Evolutionary conservation across 495 filamentous ascomycete genomes (phyloP), one percentile per base, ranked within the genome.

Genomic region (Acidiella bohemica): DNA sequence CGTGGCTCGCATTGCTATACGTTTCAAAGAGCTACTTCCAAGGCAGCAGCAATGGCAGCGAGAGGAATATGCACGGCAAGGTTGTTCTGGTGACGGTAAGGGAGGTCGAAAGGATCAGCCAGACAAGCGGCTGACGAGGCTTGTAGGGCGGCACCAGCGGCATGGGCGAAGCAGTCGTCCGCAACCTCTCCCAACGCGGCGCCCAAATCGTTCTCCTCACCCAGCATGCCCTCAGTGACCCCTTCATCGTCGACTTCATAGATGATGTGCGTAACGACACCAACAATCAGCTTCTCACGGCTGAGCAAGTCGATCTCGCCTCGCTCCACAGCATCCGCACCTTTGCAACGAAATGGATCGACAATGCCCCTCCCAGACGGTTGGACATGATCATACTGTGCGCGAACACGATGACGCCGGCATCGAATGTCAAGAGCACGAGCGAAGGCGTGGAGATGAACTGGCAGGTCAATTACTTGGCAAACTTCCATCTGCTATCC

Each of bases 331-430:
- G 80, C 44, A 76, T 99, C 41, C 82, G 90, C 18, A 67, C 76
- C 42, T 99, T 99, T 55, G 90, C 90, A n/a, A 99, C 90, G 2
- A 86, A 86, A 63, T 99, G 92, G 85, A 81, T 96, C 50, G 87
- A 99, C 60, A 99, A 96, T 57, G 72, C 77, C 20, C 87, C 92
- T 0, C 81, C 86, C 16, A 74, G 90, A 26, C 73, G 90, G n/a
- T 66, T 99, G 4, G 90, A 99, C 59, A 84, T 88, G 76, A 63
- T 99, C 17, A 75, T 99, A 31, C 69, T 95, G 13, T 92, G 84
- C 59, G 90, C 75, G 3, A 76, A 77, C 25, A 78, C 78, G 0
- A 59, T 81, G 28, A 88, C 81, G 0, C 73, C 85, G 1, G 71
- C 66, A 2, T 60, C 65, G 14, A 58, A 70, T 10, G 56, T 43